Base-by-base conservation (phyloP, 2,329 filamentous ascomycete genomes). In the Trichophaea hybrida region DNA sequence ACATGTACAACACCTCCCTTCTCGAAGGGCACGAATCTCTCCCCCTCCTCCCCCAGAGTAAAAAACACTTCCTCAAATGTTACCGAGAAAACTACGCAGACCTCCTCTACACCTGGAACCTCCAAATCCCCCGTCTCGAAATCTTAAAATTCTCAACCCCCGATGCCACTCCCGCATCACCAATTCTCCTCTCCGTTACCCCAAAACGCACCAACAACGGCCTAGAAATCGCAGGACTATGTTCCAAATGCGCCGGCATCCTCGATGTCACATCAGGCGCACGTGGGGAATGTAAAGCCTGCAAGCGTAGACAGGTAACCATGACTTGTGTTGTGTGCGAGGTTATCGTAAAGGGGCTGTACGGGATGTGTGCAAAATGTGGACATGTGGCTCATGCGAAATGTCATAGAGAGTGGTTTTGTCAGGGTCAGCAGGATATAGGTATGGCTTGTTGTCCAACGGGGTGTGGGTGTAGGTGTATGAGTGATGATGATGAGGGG, bases 1-100 rank as follows among this genome's bases (percentile, higher is more conserved):
- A 75, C 5, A 74, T 84, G 64, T 77, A 80, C 67, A 81, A 85
- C 62, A 80, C 82, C 63, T 76, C 77, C n/a, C 75, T 78, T 17
- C 85, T 85, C 65, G 83, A 85, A 64, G 82, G 85, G 56, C 82
- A 85, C 67, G 82, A 81, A 10, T 84, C 81, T 75, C 75, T 77
- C 2, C 78, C 82, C 3, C 71, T 85, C 1, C 74, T 85, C 13
- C 77, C 82, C 48, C 73, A 76, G 4, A 74, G 69, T 34, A 75
- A 75, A n/a, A 70, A 72, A 4, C 69, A 73, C 2, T 69, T 77
- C 17, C 81, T 82, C 64, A 75, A 77, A n/a, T 75, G 74, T 66
- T 86, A 85, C 67, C 78, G 83, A 38, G 78, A 80, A 61, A 76
- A 78, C 0, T 86, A 86, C 66, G 81, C 82, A n/a, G 81, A 84